Conservation (phyloP, 805 yeast genomes). For the Schwanniomyces occidentalis region DNA sequence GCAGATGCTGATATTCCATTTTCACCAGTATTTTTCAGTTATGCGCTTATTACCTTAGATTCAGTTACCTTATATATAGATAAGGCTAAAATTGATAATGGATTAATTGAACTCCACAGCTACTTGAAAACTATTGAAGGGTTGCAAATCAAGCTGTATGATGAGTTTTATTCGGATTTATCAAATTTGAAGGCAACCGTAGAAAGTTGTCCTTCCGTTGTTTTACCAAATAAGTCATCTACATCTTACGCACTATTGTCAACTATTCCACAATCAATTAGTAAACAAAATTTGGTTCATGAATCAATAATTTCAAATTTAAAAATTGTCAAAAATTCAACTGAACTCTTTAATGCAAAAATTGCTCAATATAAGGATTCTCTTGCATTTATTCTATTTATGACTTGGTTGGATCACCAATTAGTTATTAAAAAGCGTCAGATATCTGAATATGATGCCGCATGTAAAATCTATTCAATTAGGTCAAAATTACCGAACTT, state of each 20-base stretch:
- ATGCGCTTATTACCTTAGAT: conserved; percentile 39
- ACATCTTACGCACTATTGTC: conserved; percentile 33
- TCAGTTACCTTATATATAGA: conserved; percentile 56
- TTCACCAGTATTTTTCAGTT: conserved; percentile 84
- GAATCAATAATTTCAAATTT: conserved; percentile 43
- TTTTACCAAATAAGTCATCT: conserved; percentile 31
- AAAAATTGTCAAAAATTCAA: conserved; percentile 73
- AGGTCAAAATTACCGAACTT: conserved; percentile 56
- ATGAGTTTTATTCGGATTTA: conserved; percentile 59
- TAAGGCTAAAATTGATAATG: conserved; percentile 39
- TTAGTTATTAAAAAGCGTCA: conserved; percentile 38
- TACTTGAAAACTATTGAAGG: conserved; percentile 27
- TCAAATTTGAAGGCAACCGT: conserved; percentile 22
- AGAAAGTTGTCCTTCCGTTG: conserved; percentile 16
- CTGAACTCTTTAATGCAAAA: conserved; percentile 71
- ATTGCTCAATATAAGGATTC: conserved; percentile 85
- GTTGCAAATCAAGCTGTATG: conserved; percentile 51
- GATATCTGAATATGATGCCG: conserved; percentile 67
- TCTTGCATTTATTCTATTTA: conserved; percentile 66
- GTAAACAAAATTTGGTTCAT: conserved; percentile 21
- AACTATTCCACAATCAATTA: conserved; percentile 29
- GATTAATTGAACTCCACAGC: conserved; percentile 18
- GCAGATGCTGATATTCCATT: conserved; percentile 74
- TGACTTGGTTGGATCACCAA: conserved; percentile 78
- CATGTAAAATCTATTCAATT: conserved; percentile 55